These are phyloP conservation scores for Ophiocordyceps camponoti-saundersi DNA, from an alignment of 2,329 filamentous ascomycete species.

Conservation along the genomic window DNA sequence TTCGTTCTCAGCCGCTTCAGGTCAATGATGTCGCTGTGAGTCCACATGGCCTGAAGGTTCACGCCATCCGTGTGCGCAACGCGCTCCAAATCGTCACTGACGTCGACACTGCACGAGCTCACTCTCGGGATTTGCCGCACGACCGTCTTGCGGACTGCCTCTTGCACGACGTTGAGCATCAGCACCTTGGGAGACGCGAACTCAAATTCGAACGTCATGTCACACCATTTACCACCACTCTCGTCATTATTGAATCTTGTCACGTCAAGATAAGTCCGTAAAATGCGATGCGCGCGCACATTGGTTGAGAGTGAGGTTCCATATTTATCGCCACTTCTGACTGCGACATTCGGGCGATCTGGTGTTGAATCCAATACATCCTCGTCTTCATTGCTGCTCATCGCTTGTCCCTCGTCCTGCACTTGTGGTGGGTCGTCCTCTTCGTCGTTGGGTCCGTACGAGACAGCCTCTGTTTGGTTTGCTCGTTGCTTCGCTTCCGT, in stretches of 20 bases:
- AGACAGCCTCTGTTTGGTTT: slow-evolving; percentile 67
- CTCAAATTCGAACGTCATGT: slow-evolving; percentile 71
- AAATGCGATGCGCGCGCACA: slow-evolving; percentile 46
- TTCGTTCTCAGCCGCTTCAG: slow-evolving; percentile 80
- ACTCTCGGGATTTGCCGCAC: slow-evolving; percentile 77
- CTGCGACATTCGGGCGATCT: slow-evolving; percentile 18
- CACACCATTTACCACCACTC: slow-evolving; percentile 53
- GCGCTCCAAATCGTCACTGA: slow-evolving; percentile 32
- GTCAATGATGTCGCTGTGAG: slow-evolving; percentile 71
- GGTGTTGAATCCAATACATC: slow-evolving; percentile 17
- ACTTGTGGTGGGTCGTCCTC: slow-evolving; percentile 65
- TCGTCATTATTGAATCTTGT: slow-evolving; percentile 69
- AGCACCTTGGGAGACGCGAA: slow-evolving; percentile 72
- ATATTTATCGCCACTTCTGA: slow-evolving; percentile 20
- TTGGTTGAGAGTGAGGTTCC: slow-evolving; percentile 21
- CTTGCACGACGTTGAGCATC: slow-evolving; percentile 80
- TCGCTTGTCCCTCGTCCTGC: slow-evolving; percentile 15
- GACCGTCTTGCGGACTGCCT: slow-evolving; percentile 58
- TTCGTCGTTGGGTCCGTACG: slow-evolving; percentile 85
- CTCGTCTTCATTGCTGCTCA: slow-evolving; percentile 26
- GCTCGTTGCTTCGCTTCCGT: slow-evolving; percentile 57
- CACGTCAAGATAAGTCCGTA: slow-evolving; percentile 47
- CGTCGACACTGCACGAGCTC: slow-evolving; percentile 50
- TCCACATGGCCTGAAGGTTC: slow-evolving; percentile 82
- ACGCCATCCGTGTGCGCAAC: slow-evolving; percentile 68